Evolutionary conservation across 495 filamentous ascomycete species (phyloP).

Genomic region (Bryoglossum gracile): DNA sequence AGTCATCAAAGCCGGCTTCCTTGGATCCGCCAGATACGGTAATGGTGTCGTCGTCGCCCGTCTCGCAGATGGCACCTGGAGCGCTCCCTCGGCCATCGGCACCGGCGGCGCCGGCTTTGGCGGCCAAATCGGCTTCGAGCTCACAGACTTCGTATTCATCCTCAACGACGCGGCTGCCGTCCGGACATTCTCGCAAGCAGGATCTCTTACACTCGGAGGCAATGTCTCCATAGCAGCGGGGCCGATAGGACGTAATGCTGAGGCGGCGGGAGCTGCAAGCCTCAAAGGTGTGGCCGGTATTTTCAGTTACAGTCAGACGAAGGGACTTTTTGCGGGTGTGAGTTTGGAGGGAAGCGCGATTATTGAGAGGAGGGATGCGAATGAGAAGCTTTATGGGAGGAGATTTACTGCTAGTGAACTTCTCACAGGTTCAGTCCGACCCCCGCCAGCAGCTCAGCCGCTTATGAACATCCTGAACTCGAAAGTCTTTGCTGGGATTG

Average conservation of each 20-base stretch:
- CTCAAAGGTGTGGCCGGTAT: slow-evolving; percentile 83
- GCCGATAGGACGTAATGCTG: slow-evolving; percentile 88
- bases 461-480: slow-evolving; percentile 79
- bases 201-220: slow-evolving; percentile 84
- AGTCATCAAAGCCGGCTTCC: slow-evolving; percentile 91
- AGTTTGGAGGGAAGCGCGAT: slow-evolving; percentile 86
- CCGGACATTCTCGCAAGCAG: slow-evolving; percentile 87
- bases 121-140: slow-evolving; percentile 93
- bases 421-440: slow-evolving; percentile 66
- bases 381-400: slow-evolving; percentile 88
- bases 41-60: slow-evolving; percentile 91
- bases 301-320: slow-evolving; percentile 95
- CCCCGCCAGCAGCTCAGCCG: slow-evolving; percentile 75
- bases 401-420: slow-evolving; percentile 74
- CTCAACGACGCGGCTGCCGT: slow-evolving; percentile 90
- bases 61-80: slow-evolving; percentile 87
- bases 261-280: slow-evolving; percentile 91
- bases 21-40: slow-evolving; percentile 87
- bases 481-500: slow-evolving; percentile 66
- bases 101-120: slow-evolving; percentile 90
- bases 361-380: slow-evolving; percentile 90
- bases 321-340: slow-evolving; percentile 93
- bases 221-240: slow-evolving; percentile 96
- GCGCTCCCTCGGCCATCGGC: slow-evolving; percentile 85
- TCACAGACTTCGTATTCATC: slow-evolving; percentile 99